Evolutionary conservation across 2,329 filamentous ascomycete species (phyloP).

Genomic region (Colletotrichum phormii): DNA sequence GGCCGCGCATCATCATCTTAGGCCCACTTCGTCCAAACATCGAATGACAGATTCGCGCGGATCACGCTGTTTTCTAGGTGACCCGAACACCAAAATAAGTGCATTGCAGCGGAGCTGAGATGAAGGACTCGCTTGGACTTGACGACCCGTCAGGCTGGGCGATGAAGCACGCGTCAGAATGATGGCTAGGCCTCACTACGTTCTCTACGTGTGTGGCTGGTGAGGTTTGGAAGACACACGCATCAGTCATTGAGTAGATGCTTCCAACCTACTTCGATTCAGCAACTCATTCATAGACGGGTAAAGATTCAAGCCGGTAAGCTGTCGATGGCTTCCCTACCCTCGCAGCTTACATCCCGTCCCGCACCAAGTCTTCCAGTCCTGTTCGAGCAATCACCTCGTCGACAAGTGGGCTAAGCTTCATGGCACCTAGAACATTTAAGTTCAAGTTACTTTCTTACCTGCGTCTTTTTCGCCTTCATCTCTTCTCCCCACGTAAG

Average conservation of each 20-base stretch:
- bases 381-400: conserved; percentile 12
- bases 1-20: background rate
- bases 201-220: background rate
- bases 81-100: no score
- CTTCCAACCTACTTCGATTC: background rate
- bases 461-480: background rate
- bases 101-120: background rate
- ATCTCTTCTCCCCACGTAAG: conserved; percentile 14
- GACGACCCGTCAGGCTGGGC: conserved; percentile 8
- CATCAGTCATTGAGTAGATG: background rate
- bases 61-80: background rate
- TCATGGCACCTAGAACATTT: background rate
- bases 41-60: conserved; percentile 24
- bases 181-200: background rate
- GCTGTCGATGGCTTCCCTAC: background rate
- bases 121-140: conserved; percentile 10
- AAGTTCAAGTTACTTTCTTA: conserved; percentile 5
- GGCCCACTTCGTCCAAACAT: background rate
- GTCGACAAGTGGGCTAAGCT: conserved; percentile 10
- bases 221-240: background rate
- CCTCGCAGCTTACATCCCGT: background rate
- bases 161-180: background rate
- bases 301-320: background rate
- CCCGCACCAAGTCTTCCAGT: background rate
- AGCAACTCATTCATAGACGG: background rate